Percentiles rank a stretch among this genome's conserved stretches.
Evolutionary conservation across 2,329 filamentous ascomycete genomes (phyloP).

Genomic region (Fusarium chuoi): DNA sequence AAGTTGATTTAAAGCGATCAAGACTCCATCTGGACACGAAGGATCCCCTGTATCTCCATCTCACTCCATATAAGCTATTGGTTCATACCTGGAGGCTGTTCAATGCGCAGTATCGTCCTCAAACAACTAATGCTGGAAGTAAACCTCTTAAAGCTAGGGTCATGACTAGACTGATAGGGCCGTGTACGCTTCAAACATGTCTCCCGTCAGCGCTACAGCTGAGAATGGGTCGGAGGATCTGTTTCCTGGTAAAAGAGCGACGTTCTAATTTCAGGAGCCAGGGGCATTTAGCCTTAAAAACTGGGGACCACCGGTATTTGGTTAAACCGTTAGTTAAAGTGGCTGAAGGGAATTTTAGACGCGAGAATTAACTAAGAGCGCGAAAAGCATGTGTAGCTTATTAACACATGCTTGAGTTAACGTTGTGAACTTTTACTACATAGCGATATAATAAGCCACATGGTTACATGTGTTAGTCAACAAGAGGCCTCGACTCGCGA

Average conservation of each 20-base stretch:
- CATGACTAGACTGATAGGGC: conserved; percentile 15
- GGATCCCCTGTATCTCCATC: conserved; percentile 11
- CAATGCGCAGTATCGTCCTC: conserved; percentile 8
- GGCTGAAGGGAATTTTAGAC: background rate
- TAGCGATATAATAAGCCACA: background rate
- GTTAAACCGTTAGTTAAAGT: background rate
- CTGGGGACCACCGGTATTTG: conserved; percentile 9
- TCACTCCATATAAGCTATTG: background rate
- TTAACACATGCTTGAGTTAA: background rate
- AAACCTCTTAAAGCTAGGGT: conserved; percentile 5
- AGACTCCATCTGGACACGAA: conserved; percentile 15
- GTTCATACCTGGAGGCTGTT: background rate
- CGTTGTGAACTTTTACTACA: background rate
- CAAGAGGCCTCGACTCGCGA: conserved; percentile 2
- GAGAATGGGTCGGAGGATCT: conserved; percentile 23
- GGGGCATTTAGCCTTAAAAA: conserved; percentile 27
- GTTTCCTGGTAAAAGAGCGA: conserved; percentile 9
- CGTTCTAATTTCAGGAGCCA: conserved; percentile 25
- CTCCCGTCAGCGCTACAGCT: background rate
- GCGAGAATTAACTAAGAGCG: background rate
- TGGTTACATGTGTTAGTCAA: background rate
- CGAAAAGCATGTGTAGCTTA: background rate
- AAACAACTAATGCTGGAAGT: background rate
- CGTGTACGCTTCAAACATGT: background rate
- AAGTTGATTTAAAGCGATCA: conserved; percentile 2